Conservation (phyloP, 352 stramenopile species). For the Phytophthora pluvialis region DNA sequence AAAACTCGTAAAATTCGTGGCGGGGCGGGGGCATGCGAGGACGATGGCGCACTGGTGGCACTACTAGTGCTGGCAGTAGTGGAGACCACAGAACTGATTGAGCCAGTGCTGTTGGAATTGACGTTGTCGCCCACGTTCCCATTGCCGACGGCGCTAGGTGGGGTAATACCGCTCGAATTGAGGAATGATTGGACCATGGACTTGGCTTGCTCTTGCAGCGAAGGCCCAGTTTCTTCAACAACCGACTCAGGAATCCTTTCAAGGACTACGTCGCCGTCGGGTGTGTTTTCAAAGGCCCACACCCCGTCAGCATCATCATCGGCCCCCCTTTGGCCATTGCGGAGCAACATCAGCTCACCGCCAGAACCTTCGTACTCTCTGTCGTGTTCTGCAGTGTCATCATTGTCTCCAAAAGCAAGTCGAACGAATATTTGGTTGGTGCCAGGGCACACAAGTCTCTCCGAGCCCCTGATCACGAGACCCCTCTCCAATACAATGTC, state of each 20-base stretch:
- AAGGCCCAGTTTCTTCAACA: constrained; percentile 31
- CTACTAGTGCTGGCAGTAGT: constrained; percentile 30
- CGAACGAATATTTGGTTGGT: constrained; percentile 76
- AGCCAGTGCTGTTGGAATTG: constrained; percentile 24
- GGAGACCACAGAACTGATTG: constrained; percentile 28
- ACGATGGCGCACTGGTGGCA: background rate
- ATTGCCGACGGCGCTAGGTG: constrained; percentile 10
- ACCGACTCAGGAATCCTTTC: constrained; percentile 63
- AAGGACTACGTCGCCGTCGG: constrained; percentile 60
- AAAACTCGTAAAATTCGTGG: constrained; percentile 71
- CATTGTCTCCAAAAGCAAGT: constrained; percentile 27
- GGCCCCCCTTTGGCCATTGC: constrained; percentile 35
- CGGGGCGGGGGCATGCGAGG: constrained; percentile 29
- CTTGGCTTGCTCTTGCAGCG: constrained; percentile 74
- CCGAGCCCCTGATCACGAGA: constrained; percentile 52
- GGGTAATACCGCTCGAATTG: constrained; percentile 49
- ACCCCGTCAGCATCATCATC: constrained; percentile 49
- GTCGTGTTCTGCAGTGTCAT: constrained; percentile 12
- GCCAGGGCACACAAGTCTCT: constrained; percentile 62
- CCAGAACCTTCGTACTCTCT: constrained; percentile 26
- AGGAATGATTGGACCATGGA: constrained; percentile 72
- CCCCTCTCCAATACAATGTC: constrained; percentile 63
- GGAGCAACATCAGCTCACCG: constrained; percentile 31
- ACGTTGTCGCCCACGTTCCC: constrained; percentile 15
- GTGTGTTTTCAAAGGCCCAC: constrained; percentile 75